These are phyloP conservation scores for Sphaerosporella brunnea DNA, from an alignment of 495 filamentous ascomycete genomes.

Conservation along the genomic window DNA sequence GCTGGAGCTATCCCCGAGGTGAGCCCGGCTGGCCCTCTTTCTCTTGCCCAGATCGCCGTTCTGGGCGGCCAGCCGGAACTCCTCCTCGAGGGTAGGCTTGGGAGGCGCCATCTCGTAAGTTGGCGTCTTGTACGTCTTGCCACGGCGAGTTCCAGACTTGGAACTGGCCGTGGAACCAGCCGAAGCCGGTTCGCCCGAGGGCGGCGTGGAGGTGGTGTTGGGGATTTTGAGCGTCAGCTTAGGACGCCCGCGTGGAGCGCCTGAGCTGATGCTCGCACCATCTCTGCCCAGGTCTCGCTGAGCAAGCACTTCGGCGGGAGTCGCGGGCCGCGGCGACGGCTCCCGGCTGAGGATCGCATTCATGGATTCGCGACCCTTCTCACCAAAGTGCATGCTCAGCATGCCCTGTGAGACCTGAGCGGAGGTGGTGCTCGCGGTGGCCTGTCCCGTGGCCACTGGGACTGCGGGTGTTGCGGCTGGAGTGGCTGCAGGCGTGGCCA, in stretches of 20 bases:
- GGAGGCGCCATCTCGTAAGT: neutral
- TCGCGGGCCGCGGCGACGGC: neutral
- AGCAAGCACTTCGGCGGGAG: neutral
- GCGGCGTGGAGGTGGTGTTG: neutral
- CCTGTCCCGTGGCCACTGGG: neutral
- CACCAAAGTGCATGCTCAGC: neutral
- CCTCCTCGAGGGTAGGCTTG: neutral
- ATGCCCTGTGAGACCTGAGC: neutral
- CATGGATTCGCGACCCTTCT: neutral
- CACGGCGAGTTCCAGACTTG: too few relatives aligned
- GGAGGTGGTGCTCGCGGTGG: neutral
- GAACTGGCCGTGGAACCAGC: too few relatives aligned
- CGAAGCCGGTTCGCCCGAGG: neutral
- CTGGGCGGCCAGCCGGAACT: neutral
- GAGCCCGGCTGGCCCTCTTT: neutral
- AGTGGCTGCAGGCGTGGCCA: neutral
- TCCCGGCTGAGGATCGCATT: neutral
- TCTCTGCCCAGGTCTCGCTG: neutral
- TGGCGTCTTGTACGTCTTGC: neutral
- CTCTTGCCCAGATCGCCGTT: neutral
- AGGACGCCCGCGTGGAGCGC: neutral
- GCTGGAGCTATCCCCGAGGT: neutral
- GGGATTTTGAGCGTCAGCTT: neutral
- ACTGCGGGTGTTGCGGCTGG: neutral
- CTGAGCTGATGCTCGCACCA: neutral